phyloP scores from a whole-genome alignment of 371 early-diverging fungal genomes.

The Batrachochytrium dendrobatidis region DNA sequence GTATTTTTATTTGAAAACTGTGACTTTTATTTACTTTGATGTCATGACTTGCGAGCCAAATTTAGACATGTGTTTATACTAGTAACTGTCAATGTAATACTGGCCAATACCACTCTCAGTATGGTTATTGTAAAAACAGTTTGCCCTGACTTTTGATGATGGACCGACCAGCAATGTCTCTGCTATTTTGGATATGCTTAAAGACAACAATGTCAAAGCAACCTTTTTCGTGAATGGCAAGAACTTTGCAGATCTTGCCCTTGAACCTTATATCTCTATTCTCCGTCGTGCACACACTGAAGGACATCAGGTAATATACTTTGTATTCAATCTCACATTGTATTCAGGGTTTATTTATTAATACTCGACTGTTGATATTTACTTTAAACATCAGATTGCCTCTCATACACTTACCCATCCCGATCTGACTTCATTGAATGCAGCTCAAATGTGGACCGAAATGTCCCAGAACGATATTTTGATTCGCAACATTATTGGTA shows the following conservation, averaged over 20 bases:
- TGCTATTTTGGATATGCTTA: constrained; percentile 44
- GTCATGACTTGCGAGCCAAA: neutral
- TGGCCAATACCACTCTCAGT: too few species aligned
- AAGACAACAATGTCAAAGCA: constrained; percentile 38
- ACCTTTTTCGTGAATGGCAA: constrained; percentile 65
- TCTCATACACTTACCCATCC: constrained; percentile 48
- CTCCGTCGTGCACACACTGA: neutral
- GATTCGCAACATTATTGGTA: constrained; percentile 37
- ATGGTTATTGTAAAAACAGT: too few species aligned
- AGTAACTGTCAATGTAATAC: too few species aligned
- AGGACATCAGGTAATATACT: too few species aligned
- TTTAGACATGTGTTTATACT: neutral
- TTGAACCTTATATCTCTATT: neutral
- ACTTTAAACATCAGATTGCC: too few species aligned
- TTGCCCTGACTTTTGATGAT: constrained; percentile 48
- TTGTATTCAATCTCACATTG: too few species aligned
- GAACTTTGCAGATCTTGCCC: constrained; percentile 6
- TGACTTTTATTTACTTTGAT: neutral
- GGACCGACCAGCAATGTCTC: constrained; percentile 45
- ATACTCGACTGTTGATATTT: too few species aligned
- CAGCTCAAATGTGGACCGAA: constrained; percentile 41
- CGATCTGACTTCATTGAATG: constrained; percentile 39
- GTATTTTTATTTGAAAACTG: neutral
- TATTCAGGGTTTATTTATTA: too few species aligned
- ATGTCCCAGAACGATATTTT: constrained; percentile 39